These are phyloP conservation scores for Lepidium aucheri DNA, from an alignment of 345 rosid species.

Conservation along the genomic window DNA sequence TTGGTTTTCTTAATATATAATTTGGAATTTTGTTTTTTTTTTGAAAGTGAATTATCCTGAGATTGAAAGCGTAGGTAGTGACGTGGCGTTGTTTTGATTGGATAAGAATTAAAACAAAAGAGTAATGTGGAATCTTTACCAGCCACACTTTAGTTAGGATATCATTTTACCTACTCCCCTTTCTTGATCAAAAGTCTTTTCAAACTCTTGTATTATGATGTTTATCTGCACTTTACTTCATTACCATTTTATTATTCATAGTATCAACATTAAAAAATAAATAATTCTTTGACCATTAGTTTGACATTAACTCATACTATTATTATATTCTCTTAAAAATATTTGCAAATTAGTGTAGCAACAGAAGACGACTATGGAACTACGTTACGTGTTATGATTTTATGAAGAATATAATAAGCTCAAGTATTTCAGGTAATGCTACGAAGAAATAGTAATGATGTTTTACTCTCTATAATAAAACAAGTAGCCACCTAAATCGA, in stretches of 20 bases:
- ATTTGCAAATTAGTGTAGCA: neutral
- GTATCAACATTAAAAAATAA: too few species aligned
- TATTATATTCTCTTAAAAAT: neutral
- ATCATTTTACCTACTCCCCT: conserved; percentile 10
- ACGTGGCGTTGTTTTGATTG: conserved; percentile 4
- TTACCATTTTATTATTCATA: neutral
- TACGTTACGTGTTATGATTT: neutral
- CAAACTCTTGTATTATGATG: neutral
- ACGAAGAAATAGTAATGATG: neutral
- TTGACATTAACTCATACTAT: neutral
- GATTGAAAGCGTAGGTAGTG: neutral
- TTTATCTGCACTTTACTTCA: neutral
- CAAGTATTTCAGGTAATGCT: neutral
- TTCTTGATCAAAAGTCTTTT: neutral
- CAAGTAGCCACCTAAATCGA: neutral
- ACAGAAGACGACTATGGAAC: neutral
- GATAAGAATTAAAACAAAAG: neutral
- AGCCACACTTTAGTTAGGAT: neutral
- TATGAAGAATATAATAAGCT: neutral
- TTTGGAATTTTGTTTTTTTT: too few species aligned
- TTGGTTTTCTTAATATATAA: neutral
- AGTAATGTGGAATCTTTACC: conserved; percentile 17
- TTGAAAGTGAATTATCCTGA: neutral
- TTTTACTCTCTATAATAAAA: neutral
- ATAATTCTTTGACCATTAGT: neutral